Percentiles rank a stretch among this genome's conserved stretches.
Evolutionary conservation across 306 rosid genomes (phyloP).

Genomic region (Castanopsis chinensis): DNA sequence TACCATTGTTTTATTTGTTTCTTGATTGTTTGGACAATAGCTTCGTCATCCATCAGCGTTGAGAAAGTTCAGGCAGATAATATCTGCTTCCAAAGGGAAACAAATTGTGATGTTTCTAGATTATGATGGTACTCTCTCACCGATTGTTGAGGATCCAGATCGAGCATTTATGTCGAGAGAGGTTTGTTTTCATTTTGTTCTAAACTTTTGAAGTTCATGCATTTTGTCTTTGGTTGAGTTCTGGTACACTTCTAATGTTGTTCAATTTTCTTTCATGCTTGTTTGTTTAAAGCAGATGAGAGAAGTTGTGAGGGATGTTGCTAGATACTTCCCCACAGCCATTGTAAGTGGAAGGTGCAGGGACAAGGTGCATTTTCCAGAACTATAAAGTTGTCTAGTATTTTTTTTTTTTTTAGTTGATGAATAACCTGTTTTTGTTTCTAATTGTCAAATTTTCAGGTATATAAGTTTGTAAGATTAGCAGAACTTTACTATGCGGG

Average conservation of each 20-base stretch:
- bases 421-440: not conserved
- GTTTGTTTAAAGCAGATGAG: slow-evolving; percentile 61
- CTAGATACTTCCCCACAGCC: slow-evolving; percentile 83
- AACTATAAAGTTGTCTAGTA: not conserved
- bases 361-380: slow-evolving; percentile 66
- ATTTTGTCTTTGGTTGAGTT: not conserved
- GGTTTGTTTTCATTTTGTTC: slow-evolving; percentile 34
- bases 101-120: slow-evolving; percentile 80
- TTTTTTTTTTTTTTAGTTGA: not conserved
- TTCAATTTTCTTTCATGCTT: not conserved
- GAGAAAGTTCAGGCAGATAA: slow-evolving; percentile 56
- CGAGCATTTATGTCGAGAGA: slow-evolving; percentile 78
- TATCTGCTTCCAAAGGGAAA: slow-evolving; percentile 52
- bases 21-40: slow-evolving; percentile 24
- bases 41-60: slow-evolving; percentile 77
- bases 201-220: not conserved
- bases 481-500: slow-evolving; percentile 88
- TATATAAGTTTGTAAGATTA: slow-evolving; percentile 66
- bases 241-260: not conserved
- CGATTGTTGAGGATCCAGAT: slow-evolving; percentile 87
- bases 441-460: slow-evolving; percentile 39
- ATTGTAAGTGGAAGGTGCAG: slow-evolving; percentile 85
- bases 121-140: slow-evolving; percentile 96
- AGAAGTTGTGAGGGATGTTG: slow-evolving; percentile 60
- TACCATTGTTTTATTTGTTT: slow-evolving; percentile 2